Conservation (phyloP, 2,329 filamentous ascomycete genomes). For the Talaromyces islandicus region DNA sequence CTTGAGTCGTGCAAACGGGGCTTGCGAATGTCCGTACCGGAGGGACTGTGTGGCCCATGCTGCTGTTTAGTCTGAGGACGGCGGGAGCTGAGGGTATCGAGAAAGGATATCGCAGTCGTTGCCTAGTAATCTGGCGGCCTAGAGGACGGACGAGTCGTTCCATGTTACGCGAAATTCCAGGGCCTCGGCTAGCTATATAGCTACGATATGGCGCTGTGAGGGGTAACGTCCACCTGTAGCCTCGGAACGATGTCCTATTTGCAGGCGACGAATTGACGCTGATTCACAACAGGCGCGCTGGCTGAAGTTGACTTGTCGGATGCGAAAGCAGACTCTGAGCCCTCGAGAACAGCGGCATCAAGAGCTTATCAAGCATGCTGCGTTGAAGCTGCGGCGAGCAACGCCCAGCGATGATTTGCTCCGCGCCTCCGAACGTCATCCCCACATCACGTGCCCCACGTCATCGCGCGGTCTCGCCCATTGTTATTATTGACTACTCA, state of each 20-base stretch:
- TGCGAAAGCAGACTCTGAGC: not conserved
- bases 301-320: not conserved
- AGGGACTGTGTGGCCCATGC: slow-evolving; percentile 36
- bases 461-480: not conserved
- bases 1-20: not conserved
- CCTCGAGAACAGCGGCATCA: not conserved
- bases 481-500: too few relatives aligned
- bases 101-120: slow-evolving; percentile 30
- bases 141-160: slow-evolving; percentile 30
- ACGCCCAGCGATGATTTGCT: not conserved
- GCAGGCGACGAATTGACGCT: not conserved
- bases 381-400: not conserved
- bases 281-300: not conserved
- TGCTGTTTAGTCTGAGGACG: slow-evolving; percentile 33
- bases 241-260: not conserved
- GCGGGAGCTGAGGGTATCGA: slow-evolving; percentile 23
- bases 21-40: slow-evolving; percentile 22
- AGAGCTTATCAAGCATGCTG: not conserved
- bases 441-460: slow-evolving; percentile 1
- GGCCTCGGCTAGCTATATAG: not conserved
- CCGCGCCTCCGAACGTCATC: not conserved
- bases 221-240: slow-evolving; percentile 1
- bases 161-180: slow-evolving; percentile 17
- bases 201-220: not conserved
- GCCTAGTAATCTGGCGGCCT: slow-evolving; percentile 29